Percentiles rank a stretch among this genome's conserved stretches.
phyloP scores from a whole-genome alignment of 164 flowering plant species.

The Hamamelis virginiana region DNA sequence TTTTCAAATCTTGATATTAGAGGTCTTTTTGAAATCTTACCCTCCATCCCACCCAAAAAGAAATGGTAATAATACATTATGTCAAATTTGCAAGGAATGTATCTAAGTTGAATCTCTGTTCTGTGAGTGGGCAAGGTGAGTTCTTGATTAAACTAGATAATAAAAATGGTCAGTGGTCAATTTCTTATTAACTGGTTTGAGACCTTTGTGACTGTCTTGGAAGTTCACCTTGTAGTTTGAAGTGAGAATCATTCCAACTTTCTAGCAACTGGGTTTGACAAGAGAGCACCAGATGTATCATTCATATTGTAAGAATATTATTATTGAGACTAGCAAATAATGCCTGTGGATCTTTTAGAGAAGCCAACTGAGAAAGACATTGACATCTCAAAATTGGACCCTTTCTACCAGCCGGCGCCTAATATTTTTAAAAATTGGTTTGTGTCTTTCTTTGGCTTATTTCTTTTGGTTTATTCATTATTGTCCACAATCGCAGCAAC shows the following conservation, averaged over 20 bases:
- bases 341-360: background rate
- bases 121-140: too few relatives aligned
- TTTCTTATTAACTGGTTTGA: too few relatives aligned
- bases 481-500: background rate
- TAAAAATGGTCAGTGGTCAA: too few relatives aligned
- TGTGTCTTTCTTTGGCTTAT: constrained; percentile 7
- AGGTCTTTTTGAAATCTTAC: too few relatives aligned
- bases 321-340: background rate
- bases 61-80: too few relatives aligned
- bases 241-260: background rate
- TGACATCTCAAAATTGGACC: constrained; percentile 6
- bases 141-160: too few relatives aligned
- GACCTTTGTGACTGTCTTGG: background rate
- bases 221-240: background rate
- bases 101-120: too few relatives aligned
- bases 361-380: background rate
- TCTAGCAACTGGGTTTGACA: too few relatives aligned
- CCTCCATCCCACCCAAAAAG: too few relatives aligned
- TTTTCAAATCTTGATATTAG: too few relatives aligned
- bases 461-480: background rate
- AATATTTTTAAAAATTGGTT: background rate
- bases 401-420: constrained; percentile 18
- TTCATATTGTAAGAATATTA: too few relatives aligned
- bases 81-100: too few relatives aligned
- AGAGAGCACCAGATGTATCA: background rate